A percentile compares a stretch with the other conserved stretches of the same genome.
Evolutionary conservation across 2,329 filamentous ascomycete species (phyloP).

Genomic region (Amylocarpus encephaloides): DNA sequence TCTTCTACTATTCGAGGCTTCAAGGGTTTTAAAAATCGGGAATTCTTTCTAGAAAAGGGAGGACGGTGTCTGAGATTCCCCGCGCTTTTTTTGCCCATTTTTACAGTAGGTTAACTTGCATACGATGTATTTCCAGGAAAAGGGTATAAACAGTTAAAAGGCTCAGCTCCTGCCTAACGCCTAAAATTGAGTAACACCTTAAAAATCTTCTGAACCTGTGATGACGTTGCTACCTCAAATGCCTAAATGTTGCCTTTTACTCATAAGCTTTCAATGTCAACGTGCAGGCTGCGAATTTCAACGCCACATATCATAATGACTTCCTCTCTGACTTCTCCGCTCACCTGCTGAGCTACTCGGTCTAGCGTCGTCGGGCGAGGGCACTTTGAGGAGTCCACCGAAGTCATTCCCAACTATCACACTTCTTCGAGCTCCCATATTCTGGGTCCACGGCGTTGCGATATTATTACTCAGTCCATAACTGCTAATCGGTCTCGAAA

Average conservation of each 20-base stretch:
- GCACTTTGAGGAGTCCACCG: constrained; percentile 60
- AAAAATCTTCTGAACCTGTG: too few species aligned
- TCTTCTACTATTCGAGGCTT: too few species aligned
- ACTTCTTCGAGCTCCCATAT: constrained; percentile 51
- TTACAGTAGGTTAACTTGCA: too few species aligned
- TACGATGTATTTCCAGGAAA: too few species aligned
- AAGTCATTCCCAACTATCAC: constrained; percentile 63
- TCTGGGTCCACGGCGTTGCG: constrained; percentile 32
- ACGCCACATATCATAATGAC: constrained; percentile 29
- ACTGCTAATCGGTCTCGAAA: constrained; percentile 39
- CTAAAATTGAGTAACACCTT: too few species aligned
- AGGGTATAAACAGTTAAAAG: too few species aligned
- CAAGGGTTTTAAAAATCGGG: too few species aligned
- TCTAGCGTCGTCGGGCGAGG: constrained; percentile 39
- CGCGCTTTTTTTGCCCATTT: too few species aligned
- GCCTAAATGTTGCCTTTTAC: neutral
- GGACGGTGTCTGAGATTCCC: too few species aligned
- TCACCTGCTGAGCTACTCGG: constrained; percentile 27
- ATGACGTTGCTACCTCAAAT: neutral
- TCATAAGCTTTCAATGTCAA: neutral
- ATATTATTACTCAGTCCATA: constrained; percentile 40
- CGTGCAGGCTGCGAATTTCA: too few species aligned
- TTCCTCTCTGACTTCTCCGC: constrained; percentile 16
- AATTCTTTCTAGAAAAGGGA: too few species aligned
- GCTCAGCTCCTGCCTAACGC: too few species aligned